A percentile compares a stretch with the other conserved stretches of the same genome.
These are phyloP conservation scores for Huntiella moniliformis DNA, from an alignment of 2,329 filamentous ascomycete species.

Conservation along the genomic window DNA sequence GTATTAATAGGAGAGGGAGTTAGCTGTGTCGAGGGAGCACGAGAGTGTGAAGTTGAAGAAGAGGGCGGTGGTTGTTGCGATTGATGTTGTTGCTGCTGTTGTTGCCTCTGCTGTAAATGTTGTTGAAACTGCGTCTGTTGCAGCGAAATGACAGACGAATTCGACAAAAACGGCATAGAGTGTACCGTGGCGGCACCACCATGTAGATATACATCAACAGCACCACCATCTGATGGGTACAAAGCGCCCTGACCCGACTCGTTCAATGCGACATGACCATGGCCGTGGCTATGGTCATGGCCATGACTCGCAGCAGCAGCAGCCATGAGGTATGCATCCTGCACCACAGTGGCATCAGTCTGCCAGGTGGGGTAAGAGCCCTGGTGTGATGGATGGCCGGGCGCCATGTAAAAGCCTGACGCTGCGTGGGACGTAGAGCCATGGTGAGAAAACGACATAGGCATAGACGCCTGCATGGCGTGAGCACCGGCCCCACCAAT, in stretches of 20 bases:
- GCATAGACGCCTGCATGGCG: constrained; percentile 5
- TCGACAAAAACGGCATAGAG: too few species aligned
- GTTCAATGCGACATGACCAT: too few species aligned
- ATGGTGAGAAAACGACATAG: constrained; percentile 3
- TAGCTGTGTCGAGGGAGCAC: neutral
- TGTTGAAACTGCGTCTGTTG: constrained; percentile 2
- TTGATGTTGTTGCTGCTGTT: neutral
- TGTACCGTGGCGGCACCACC: too few species aligned
- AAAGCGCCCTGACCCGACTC: too few species aligned
- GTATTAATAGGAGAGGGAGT: neutral
- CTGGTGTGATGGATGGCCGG: constrained; percentile 5
- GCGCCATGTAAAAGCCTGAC: neutral
- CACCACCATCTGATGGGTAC: too few species aligned
- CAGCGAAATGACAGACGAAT: too few species aligned
- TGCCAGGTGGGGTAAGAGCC: constrained; percentile 3
- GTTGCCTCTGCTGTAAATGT: constrained; percentile 5
- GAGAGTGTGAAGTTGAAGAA: neutral
- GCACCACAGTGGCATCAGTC: constrained; percentile 9
- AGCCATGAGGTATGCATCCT: constrained; percentile 5
- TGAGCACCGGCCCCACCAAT: constrained; percentile 8
- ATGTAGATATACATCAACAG: too few species aligned
- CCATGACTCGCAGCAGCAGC: neutral
- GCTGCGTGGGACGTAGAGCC: too few species aligned
- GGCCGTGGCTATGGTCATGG: too few species aligned
- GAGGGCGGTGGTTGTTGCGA: neutral